Conservation (phyloP, 805 yeast species). For the Diddensiella santjacobensis region DNA sequence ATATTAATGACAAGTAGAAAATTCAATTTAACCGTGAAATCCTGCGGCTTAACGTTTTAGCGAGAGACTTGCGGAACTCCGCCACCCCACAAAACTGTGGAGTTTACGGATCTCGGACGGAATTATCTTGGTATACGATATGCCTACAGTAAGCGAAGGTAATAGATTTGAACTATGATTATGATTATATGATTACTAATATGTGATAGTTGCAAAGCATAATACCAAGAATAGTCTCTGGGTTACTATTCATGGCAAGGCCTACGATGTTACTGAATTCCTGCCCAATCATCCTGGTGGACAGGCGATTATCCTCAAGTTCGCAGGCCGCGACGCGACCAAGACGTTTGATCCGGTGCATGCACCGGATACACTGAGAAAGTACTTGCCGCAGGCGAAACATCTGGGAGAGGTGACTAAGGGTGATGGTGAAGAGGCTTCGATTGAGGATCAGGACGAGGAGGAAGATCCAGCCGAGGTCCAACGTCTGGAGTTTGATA, state of each 20-base stretch:
- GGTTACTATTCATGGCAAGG: slow-evolving; percentile 78
- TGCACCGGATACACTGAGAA: slow-evolving; percentile 78
- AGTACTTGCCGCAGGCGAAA: slow-evolving; percentile 54
- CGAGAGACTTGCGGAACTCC: too few relatives aligned
- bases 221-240: slow-evolving; percentile 64
- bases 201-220: slow-evolving; percentile 47
- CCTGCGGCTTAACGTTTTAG: too few relatives aligned
- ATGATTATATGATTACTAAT: too few relatives aligned
- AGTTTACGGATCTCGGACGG: too few relatives aligned
- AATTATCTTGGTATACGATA: too few relatives aligned
- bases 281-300: slow-evolving; percentile 63
- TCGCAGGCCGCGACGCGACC: slow-evolving; percentile 74
- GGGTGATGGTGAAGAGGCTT: slow-evolving; percentile 16
- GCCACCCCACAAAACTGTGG: background rate
- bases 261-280: slow-evolving; percentile 70
- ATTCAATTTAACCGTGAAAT: too few relatives aligned
- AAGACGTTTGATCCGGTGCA: slow-evolving; percentile 85
- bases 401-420: slow-evolving; percentile 53
- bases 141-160: too few relatives aligned
- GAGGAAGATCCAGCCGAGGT: slow-evolving; percentile 40
- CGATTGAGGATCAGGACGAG: slow-evolving; percentile 20
- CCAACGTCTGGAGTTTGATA: slow-evolving; percentile 40
- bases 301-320: slow-evolving; percentile 48
- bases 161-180: too few relatives aligned
- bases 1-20: too few relatives aligned